Percentiles rank a stretch among this genome's conserved stretches.
Evolutionary conservation across 139 green algal species (phyloP).

Genomic region (Picochlorum sp.): DNA sequence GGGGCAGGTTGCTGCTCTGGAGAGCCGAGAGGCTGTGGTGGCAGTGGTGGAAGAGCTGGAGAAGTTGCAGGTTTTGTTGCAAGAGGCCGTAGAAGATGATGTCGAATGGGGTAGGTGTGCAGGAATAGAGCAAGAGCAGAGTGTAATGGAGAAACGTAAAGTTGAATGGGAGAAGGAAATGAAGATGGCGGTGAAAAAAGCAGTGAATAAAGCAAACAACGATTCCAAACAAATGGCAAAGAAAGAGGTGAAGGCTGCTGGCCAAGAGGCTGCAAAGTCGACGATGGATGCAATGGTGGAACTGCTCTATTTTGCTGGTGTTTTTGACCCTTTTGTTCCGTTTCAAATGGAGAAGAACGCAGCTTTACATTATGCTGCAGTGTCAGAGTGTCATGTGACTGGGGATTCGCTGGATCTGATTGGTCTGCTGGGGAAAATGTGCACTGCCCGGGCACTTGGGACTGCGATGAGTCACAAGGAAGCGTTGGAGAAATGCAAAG

Average conservation of each 20-base stretch:
- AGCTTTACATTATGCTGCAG: slow-evolving; percentile 4
- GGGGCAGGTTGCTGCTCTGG: slow-evolving; percentile 17
- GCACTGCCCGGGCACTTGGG: slow-evolving; percentile 5
- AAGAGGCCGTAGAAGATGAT: neutral
- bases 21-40: slow-evolving; percentile 13
- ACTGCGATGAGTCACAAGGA: slow-evolving; percentile 8
- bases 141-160: neutral
- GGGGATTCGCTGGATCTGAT: slow-evolving; percentile 1
- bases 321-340: neutral
- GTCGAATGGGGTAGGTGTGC: too few species aligned
- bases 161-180: neutral
- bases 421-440: slow-evolving; percentile 4
- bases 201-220: too few species aligned
- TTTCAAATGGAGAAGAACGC: slow-evolving; percentile 9
- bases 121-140: slow-evolving; percentile 11
- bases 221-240: neutral
- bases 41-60: slow-evolving; percentile 41
- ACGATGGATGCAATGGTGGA: slow-evolving; percentile 6
- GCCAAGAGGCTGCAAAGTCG: too few species aligned
- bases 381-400: neutral
- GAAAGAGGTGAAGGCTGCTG: too few species aligned
- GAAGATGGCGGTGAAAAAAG: neutral
- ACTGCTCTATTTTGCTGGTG: slow-evolving; percentile 12
- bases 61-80: slow-evolving; percentile 19
- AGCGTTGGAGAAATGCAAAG: slow-evolving; percentile 14